Conservation (phyloP, 2,329 filamentous ascomycete species). For the Nigrospora oryzae region DNA sequence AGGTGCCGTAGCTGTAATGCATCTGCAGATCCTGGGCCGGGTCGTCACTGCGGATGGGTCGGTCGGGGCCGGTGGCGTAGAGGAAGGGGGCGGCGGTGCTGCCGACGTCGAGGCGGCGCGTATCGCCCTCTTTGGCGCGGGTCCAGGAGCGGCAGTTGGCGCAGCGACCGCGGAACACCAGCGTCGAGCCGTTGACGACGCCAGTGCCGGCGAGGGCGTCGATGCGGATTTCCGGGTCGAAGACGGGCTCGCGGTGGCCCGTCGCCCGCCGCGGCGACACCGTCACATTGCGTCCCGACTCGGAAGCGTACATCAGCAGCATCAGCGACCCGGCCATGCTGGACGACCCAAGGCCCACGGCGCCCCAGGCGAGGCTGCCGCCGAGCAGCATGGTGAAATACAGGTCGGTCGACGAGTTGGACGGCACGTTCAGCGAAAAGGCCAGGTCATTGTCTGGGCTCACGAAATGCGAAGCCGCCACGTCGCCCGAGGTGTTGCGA, state of each 20-base stretch:
- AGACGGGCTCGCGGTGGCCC: constrained; percentile 43
- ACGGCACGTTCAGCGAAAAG: constrained; percentile 68
- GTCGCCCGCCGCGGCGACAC: constrained; percentile 44
- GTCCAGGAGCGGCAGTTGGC: constrained; percentile 44
- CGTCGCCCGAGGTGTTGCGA: neutral
- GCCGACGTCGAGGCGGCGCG: constrained; percentile 35
- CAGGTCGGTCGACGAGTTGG: constrained; percentile 41
- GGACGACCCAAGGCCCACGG: constrained; percentile 43
- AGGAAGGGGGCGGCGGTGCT: constrained; percentile 39
- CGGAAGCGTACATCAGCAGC: constrained; percentile 44
- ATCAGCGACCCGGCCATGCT: constrained; percentile 45
- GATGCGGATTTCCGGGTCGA: constrained; percentile 33
- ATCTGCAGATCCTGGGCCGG: constrained; percentile 35
- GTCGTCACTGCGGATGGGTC: constrained; percentile 31
- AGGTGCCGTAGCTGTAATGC: constrained; percentile 45
- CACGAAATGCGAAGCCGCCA: constrained; percentile 16
- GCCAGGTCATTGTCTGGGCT: constrained; percentile 31
- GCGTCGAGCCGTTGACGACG: constrained; percentile 31
- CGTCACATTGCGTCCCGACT: constrained; percentile 39
- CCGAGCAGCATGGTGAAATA: constrained; percentile 46
- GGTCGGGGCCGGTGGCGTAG: constrained; percentile 46
- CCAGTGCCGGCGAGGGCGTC: constrained; percentile 37
- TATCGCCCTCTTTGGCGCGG: constrained; percentile 18
- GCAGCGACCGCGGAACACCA: constrained; percentile 44
- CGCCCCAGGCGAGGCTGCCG: constrained; percentile 38